phyloP scores from a whole-genome alignment of 2,329 filamentous ascomycete genomes.

The Fusarium sp. region DNA sequence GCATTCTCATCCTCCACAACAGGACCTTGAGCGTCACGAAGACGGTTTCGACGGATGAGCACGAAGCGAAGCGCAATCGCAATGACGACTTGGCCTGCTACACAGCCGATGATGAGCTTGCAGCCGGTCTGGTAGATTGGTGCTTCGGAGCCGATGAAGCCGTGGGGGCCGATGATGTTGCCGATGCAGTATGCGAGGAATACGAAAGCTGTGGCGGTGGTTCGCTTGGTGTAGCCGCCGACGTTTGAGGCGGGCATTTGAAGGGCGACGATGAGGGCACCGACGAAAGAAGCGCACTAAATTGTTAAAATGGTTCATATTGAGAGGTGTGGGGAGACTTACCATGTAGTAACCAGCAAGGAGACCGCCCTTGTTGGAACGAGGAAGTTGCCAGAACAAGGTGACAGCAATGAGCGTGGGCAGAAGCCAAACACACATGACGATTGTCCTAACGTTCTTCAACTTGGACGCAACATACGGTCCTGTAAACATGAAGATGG shows the following conservation, averaged over 20 bases:
- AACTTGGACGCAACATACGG: conserved; percentile 60
- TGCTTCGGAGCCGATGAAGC: conserved; percentile 55
- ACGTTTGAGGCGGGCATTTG: conserved; percentile 61
- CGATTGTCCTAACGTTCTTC: conserved; percentile 57
- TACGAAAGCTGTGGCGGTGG: conserved; percentile 56
- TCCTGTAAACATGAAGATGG: conserved; percentile 61
- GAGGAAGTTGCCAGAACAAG: conserved; percentile 59
- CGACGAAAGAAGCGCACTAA: conserved; percentile 55
- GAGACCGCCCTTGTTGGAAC: conserved; percentile 53
- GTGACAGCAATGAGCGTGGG: conserved; percentile 59
- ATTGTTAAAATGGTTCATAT: rapidly evolving
- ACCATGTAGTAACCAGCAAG: conserved; percentile 62
- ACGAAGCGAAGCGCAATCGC: conserved; percentile 31
- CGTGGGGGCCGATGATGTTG: conserved; percentile 43
- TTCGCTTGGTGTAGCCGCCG: conserved; percentile 58
- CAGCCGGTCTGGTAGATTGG: conserved; percentile 62
- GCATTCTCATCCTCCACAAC: conserved; percentile 30
- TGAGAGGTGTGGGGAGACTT: not conserved
- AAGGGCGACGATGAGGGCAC: conserved; percentile 62
- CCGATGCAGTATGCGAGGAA: conserved; percentile 54
- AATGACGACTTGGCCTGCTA: conserved; percentile 29
- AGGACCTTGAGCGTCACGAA: conserved; percentile 35
- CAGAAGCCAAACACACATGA: conserved; percentile 61
- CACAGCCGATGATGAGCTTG: conserved; percentile 46
- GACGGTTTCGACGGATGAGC: conserved; percentile 37